phyloP scores from a whole-genome alignment of 345 rosid genomes.

The Dipteronia dyeriana region DNA sequence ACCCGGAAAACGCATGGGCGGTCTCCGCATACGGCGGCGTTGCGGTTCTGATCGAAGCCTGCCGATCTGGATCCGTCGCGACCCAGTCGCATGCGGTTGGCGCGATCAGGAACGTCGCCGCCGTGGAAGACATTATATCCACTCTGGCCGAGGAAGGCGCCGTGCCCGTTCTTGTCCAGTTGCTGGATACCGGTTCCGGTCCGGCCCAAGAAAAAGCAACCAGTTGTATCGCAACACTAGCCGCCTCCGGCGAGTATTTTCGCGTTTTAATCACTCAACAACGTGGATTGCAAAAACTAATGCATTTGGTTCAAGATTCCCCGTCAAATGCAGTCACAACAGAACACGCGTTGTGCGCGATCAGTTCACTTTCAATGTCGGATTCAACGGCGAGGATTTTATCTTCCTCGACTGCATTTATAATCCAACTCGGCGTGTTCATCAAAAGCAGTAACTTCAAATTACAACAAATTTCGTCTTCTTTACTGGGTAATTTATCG shows the following conservation, averaged over 20 bases:
- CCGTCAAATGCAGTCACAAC: conserved; percentile 43
- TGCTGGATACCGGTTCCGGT: conserved; percentile 40
- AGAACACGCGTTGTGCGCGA: conserved; percentile 52
- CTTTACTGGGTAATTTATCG: conserved; percentile 45
- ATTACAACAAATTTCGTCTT: conserved; percentile 58
- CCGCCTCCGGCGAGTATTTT: conserved; percentile 66
- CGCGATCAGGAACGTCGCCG: conserved; percentile 60
- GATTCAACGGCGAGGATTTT: conserved; percentile 40
- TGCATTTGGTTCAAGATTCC: conserved; percentile 45
- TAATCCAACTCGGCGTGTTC: conserved; percentile 58
- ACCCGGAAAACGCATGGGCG: conserved; percentile 73
- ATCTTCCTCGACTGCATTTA: conserved; percentile 61
- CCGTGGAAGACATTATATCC: conserved; percentile 55
- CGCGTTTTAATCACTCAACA: conserved; percentile 58
- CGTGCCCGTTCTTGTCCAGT: conserved; percentile 53
- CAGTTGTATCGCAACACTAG: conserved; percentile 48
- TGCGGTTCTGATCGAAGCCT: conserved; percentile 57
- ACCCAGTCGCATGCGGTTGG: conserved; percentile 58
- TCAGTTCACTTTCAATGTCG: conserved; percentile 41
- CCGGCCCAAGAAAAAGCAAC: conserved; percentile 56
- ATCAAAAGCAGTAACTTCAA: conserved; percentile 52
- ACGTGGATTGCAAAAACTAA: conserved; percentile 57
- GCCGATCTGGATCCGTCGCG: conserved; percentile 56
- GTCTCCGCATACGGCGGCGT: conserved; percentile 73
- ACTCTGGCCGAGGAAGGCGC: conserved; percentile 76